These are phyloP conservation scores for Pelagomonas calceolata DNA, from an alignment of 108 stramenopile species.

Conservation along the genomic window DNA sequence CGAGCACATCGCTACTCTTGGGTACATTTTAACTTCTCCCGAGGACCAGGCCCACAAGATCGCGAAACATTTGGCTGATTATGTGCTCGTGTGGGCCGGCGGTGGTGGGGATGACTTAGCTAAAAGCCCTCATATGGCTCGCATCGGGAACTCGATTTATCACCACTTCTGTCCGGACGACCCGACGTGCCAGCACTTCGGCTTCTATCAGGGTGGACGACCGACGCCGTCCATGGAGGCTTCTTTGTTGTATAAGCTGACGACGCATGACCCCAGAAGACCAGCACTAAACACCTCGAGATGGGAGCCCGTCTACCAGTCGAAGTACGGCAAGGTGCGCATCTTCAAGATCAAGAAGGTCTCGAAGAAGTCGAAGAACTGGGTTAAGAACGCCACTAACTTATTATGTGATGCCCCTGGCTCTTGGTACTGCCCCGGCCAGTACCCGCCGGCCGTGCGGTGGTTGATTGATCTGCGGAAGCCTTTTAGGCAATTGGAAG, in stretches of 20 bases:
- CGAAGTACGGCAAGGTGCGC: slow-evolving; percentile 93
- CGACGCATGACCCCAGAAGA: slow-evolving; percentile 58
- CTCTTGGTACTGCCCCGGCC: slow-evolving; percentile 78
- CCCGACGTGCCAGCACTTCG: slow-evolving; percentile 75
- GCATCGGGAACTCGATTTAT: slow-evolving; percentile 95
- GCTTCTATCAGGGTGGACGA: slow-evolving; percentile 67
- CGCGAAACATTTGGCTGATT: slow-evolving; percentile 85
- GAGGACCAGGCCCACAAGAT: slow-evolving; percentile 84
- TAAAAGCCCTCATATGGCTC: slow-evolving; percentile 85
- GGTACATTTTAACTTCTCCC: slow-evolving; percentile 66
- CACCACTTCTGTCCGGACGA: slow-evolving; percentile 87
- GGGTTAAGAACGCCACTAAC: slow-evolving; percentile 60
- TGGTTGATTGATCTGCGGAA: slow-evolving; percentile 55
- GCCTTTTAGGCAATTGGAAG: slow-evolving; percentile 81
- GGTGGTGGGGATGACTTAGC: slow-evolving; percentile 92
- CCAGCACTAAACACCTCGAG: slow-evolving; percentile 48
- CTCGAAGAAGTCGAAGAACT: slow-evolving; percentile 58
- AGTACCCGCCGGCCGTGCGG: slow-evolving; percentile 70
- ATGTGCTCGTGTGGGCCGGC: slow-evolving; percentile 85
- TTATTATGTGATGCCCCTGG: slow-evolving; percentile 65
- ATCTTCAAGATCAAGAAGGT: slow-evolving; percentile 82
- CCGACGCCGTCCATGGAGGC: slow-evolving; percentile 81
- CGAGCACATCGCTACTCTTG: slow-evolving; percentile 96
- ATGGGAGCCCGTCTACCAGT: slow-evolving; percentile 77
- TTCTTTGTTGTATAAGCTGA: slow-evolving; percentile 80